Conservation (phyloP, 257 asterid species). For the Solanum chmielewskii region DNA sequence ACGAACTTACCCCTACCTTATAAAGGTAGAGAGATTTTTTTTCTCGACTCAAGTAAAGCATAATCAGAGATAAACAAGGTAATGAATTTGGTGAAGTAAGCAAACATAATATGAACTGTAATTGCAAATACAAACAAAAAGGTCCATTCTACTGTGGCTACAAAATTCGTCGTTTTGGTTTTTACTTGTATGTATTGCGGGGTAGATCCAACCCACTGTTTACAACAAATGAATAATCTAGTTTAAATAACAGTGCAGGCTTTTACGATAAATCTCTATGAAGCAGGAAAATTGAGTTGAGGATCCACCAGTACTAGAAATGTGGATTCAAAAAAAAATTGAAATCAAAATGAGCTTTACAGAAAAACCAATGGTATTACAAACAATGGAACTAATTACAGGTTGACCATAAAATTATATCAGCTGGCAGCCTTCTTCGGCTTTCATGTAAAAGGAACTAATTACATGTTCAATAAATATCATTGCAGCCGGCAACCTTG, state of each 20-base stretch:
- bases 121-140: neutral
- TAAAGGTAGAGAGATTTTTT: neutral
- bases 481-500: constrained; percentile 55
- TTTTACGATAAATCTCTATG: neutral
- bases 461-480: neutral
- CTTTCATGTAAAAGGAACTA: neutral
- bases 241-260: neutral
- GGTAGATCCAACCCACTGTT: neutral
- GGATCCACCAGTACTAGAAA: constrained; percentile 1
- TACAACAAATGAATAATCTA: neutral
- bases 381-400: neutral
- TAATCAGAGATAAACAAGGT: neutral
- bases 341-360: constrained; percentile 3
- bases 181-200: neutral
- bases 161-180: neutral
- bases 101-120: neutral
- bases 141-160: neutral
- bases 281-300: constrained; percentile 4
- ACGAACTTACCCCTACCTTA: neutral
- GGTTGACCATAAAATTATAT: neutral
- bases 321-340: constrained; percentile 1
- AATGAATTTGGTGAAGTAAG: neutral
- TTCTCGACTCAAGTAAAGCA: neutral
- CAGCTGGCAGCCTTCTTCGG: neutral
- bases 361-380: neutral